Conservation (phyloP, 2,329 filamentous ascomycete species). For the Cladosporium cucumerinum region DNA sequence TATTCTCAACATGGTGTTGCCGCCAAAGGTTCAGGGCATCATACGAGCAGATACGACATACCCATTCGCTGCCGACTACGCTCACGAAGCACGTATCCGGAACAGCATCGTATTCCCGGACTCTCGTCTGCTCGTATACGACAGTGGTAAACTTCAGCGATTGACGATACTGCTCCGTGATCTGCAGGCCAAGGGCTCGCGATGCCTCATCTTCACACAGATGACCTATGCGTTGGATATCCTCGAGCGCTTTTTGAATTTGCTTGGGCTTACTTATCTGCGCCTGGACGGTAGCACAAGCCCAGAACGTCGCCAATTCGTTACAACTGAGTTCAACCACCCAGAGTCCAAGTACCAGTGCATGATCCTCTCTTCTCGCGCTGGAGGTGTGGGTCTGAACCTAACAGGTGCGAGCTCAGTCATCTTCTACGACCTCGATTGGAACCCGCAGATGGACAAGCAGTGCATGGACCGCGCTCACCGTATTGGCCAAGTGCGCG, state of each 20-base stretch:
- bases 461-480: conserved; percentile 97
- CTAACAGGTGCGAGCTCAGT: conserved; percentile 95
- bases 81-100: conserved; percentile 89
- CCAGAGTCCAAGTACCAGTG: conserved; percentile 86
- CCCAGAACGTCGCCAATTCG: conserved; percentile 88
- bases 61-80: conserved; percentile 66
- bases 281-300: conserved; percentile 95
- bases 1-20: conserved; percentile 28
- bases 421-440: conserved; percentile 98
- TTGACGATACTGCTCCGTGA: conserved; percentile 81
- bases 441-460: conserved; percentile 99
- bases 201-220: conserved; percentile 96
- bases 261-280: conserved; percentile 94
- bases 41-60: conserved; percentile 27
- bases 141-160: conserved; percentile 92
- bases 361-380: conserved; percentile 93
- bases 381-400: conserved; percentile 93
- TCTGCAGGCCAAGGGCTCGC: conserved; percentile 84
- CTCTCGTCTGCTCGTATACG: conserved; percentile 91
- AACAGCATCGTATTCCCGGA: conserved; percentile 96
- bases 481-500: conserved; percentile 93
- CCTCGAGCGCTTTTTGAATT: conserved; percentile 94
- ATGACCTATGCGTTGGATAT: conserved; percentile 99
- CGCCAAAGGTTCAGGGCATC: conserved; percentile 24
- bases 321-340: conserved; percentile 90